Conservation (phyloP, 768 basidiomycete species). For the Asterophora lycoperdoides region DNA sequence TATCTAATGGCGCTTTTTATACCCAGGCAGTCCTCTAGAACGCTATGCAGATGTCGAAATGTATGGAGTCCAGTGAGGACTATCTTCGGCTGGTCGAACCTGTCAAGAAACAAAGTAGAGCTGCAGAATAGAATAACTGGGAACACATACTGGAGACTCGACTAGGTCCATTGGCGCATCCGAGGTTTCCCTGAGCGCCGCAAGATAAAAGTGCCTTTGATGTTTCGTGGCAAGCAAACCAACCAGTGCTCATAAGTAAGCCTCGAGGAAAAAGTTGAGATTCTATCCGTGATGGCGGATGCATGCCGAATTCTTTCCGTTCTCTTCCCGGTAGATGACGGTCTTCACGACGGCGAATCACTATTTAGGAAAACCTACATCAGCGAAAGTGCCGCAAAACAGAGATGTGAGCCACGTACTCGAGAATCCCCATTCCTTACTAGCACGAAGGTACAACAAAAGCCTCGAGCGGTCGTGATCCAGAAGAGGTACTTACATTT, state of each 20-base stretch:
- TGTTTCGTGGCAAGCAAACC: no score
- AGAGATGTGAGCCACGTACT: not conserved
- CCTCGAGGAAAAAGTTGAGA: not conserved
- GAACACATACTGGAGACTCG: no score
- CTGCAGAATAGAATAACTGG: no score
- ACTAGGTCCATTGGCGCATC: slow-evolving; percentile 1
- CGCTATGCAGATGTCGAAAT: no score
- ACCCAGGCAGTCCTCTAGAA: no score
- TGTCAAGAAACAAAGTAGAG: no score
- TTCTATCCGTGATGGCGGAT: slow-evolving; percentile 6
- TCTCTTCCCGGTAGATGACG: not conserved
- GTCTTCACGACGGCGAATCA: not conserved
- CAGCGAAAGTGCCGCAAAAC: not conserved
- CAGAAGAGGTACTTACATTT: no score
- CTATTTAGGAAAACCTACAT: not conserved
- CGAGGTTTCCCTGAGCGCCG: slow-evolving; percentile 13
- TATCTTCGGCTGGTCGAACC: slow-evolving; percentile 10
- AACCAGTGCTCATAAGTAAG: no score
- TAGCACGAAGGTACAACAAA: not conserved
- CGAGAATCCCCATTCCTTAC: not conserved
- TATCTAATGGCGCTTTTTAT: not conserved
- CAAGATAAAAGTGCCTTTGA: slow-evolving; percentile 1
- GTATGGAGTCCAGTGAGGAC: slow-evolving; percentile 6
- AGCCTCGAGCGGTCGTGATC: no score
- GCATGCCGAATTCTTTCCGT: slow-evolving; percentile 8